Base-by-base conservation (phyloP, 2,329 filamentous ascomycete genomes). In the Chaetomium olivaceum region DNA sequence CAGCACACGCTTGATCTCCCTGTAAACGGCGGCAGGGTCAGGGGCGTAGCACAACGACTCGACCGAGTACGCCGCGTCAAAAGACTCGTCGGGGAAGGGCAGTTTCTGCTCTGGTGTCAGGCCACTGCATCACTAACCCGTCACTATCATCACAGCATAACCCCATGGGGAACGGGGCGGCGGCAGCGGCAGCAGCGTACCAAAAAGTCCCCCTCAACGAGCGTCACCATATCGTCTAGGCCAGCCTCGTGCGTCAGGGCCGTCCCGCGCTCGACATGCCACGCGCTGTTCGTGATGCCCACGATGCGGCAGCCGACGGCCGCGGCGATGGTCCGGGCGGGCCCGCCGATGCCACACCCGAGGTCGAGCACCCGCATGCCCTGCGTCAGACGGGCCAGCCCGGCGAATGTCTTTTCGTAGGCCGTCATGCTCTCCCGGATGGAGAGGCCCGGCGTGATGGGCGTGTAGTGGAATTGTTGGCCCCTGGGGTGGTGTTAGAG, bases 261-360 rank as follows among this genome's bases (percentile, higher is more conserved):
- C 27, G 85, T 88, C 4, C 89, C 89, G 67, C 90, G 87, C 77
- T 91, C 84, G 70, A 92, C 91, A 78, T 92, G 90, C 80, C 92
- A 92, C 78, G 91, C 88, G 76, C 91, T 92, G 84, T 91, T 92
- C 82, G 91, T 92, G 77, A 92, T 77, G 54, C 90, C 90, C 39
- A 88, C 83, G 59, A 92, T 83, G 69, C 91, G 87, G 74, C 83
- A 87, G 66, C 86, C 89, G 9, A 87, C 82, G 77, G 91, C 91
- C 75, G 89, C 89, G 77, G 87, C 87, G 72, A 92, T 92, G 78
- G 92, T 89, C 66, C 89, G 82, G 19, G 89, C 90, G 9, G 90
- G 90, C 25, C 90, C 90, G 73, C 90, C 90, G 66, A 92, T 89
- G 83, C 90, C 90, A 74, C 90, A 92, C 65, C 90, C 90, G 62